Percentiles rank a stretch among this genome's conserved stretches.
Evolutionary conservation across 331 rosid genomes (phyloP).

Genomic region (Rosa hybrid): DNA sequence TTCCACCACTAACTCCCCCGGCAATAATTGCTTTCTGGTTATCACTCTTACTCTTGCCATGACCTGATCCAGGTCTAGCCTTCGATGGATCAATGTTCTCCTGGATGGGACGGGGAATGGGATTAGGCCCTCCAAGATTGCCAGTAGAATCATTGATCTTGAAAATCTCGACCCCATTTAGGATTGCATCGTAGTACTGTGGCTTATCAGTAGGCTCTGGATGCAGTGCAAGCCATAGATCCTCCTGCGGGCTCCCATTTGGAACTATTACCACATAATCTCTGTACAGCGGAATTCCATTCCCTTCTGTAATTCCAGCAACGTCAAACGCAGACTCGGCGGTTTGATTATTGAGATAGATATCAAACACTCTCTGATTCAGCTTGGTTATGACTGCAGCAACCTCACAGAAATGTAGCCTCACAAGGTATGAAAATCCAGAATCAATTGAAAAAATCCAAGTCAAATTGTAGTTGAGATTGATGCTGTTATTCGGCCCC

Average conservation of each 20-base stretch:
- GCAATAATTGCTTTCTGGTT: constrained; percentile 54
- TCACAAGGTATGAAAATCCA: constrained; percentile 77
- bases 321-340: constrained; percentile 56
- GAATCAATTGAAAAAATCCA: constrained; percentile 80
- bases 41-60: constrained; percentile 47
- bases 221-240: constrained; percentile 74
- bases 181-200: constrained; percentile 51
- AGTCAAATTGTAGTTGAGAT: constrained; percentile 65
- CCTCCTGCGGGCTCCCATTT: constrained; percentile 59
- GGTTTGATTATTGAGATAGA: constrained; percentile 71
- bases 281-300: constrained; percentile 47
- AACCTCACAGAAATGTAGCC: constrained; percentile 90
- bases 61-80: constrained; percentile 43
- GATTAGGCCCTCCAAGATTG: constrained; percentile 83
- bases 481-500: constrained; percentile 64
- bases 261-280: constrained; percentile 69
- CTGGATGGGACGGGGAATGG: constrained; percentile 61
- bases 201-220: constrained; percentile 36
- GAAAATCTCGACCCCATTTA: constrained; percentile 88
- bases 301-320: constrained; percentile 27
- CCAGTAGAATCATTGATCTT: constrained; percentile 55
- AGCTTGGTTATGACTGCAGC: constrained; percentile 22
- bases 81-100: constrained; percentile 45
- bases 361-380: constrained; percentile 74
- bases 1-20: constrained; percentile 70